Base-by-base conservation (phyloP, 2,329 filamentous ascomycete genomes). In the Thelonectria olida region DNA sequence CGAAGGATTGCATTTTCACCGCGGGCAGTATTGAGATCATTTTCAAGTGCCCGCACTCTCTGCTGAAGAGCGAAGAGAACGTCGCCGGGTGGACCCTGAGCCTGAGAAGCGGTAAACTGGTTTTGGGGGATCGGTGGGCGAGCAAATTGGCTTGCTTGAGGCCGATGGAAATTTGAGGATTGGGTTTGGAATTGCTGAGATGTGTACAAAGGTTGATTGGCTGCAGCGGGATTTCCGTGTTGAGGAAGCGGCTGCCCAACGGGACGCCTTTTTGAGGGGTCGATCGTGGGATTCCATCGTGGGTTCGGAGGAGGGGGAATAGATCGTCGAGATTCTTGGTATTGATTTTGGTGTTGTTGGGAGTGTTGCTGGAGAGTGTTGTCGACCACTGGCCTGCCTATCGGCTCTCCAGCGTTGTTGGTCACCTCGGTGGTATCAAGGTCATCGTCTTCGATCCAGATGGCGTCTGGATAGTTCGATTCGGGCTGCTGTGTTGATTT, bases 1-100 rank as follows among this genome's bases (percentile, higher is more conserved):
- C 92, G 87, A n/a, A 94, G 82, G 62, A 94, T 93, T 51, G 90
- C 84, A 25, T 88, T 88, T 73, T 94, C 91, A 50, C 92, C 92
- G 17, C 86, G 81, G 67, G 91, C 90, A 3, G 85, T 83, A 54
- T 82, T 82, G 15, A 90, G 81, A 50, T 88, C 85, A 6, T 83
- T 78, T 66, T 86, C 82, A 3, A 90, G 79, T 2, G 81, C 79
- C 7, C 78, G 76, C 31, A 89, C 75, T 36, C 84, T 82, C 27
- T 84, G 82, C 66, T 87, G 84, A 2, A 88, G 76, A 0, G 80
- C 77, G 4, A 80, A 74, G 6, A 84, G 61, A 23, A 83, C 74
- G 60, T 81, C 76, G 3, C 68, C 69, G 15, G 70, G 62, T 7
- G 72, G 74, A 10, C 61, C 62, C 41, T 75, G 75, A 6, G 73